Base-by-base conservation (phyloP, 305 asterid genomes). In the Solanum hybrid region DNA sequence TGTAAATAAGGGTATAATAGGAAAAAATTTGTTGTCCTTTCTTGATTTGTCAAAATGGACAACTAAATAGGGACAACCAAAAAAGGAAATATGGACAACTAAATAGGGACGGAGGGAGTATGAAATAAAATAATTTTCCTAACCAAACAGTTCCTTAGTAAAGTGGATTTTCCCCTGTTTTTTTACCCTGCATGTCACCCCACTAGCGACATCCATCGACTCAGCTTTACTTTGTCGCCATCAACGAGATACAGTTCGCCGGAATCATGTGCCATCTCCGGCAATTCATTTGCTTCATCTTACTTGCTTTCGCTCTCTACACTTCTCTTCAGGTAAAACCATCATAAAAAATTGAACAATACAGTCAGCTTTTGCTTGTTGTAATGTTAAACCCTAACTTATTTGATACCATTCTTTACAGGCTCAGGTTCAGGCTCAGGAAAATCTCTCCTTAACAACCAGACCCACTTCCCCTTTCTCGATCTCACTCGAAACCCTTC, bases 401-500 rank as follows among this genome's bases (percentile, higher is more conserved):
- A 31, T 77, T 42, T 87, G 60, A 32, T 38, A 5, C 64, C 11
- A 14, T 3, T 90, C 75, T 40, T 14, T 86, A 60, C 71, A 60
- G 71, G 71, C 12, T 60, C 26, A 60, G 26, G 71, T 22, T 60
- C 91, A 31, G 32, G 32, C 73, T 88, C 86, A 82, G 29, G 91
- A 86, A 31, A 76, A 38, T 64, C 75, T 91, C 4, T 86, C 90
- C 26, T 31, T 89, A 38, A 60, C 88, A 22, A 56, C 71, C 86
- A 45, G 86, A 87, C 42, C 88, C 29, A 87, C 92, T 22, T 92
- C 98, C 17, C 93, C 97, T 2, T 96, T 95, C 93, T 93, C 98
- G 32, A 86, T 90, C 12, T 94, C 96, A 34, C 96, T 96, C 85
- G 87, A 91, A n/a, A 93, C 89, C 86, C 96, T 96, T 89, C 98